These are phyloP conservation scores for Anisodus acutangulus DNA, from an alignment of 257 asterid genomes.

Conservation along the genomic window DNA sequence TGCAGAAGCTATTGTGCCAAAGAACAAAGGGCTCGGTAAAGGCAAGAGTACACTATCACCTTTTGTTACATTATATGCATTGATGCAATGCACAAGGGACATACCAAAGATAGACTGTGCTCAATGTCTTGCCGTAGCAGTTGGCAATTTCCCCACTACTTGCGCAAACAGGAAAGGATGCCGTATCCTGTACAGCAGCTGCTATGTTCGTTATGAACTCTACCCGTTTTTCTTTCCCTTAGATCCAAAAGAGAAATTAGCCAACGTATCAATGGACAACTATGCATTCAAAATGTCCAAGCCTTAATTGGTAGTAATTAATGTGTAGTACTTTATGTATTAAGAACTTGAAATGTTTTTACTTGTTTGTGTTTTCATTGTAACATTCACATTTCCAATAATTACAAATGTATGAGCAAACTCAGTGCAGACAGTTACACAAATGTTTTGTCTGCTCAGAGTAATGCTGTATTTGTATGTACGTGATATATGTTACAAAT, in stretches of 20 bases:
- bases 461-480: constrained; percentile 23
- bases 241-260: constrained; percentile 36
- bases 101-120: constrained; percentile 54
- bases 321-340: not conserved
- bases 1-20: constrained; percentile 53
- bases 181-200: constrained; percentile 62
- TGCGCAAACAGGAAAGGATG: constrained; percentile 69
- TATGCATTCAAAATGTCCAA: not conserved
- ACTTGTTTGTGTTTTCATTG: not conserved
- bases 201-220: constrained; percentile 73
- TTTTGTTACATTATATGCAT: constrained; percentile 51
- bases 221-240: constrained; percentile 80
- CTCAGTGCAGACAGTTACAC: not conserved
- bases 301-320: not conserved
- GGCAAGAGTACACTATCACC: constrained; percentile 50
- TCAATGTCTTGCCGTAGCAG: constrained; percentile 65
- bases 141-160: constrained; percentile 42
- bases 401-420: constrained; percentile 19
- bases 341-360: not conserved
- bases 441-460: constrained; percentile 22
- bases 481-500: not conserved
- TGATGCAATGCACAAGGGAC: constrained; percentile 85
- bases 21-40: constrained; percentile 59
- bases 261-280: constrained; percentile 4
- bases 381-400: not conserved